phyloP scores from a whole-genome alignment of 164 flowering plant species.

The Aristolochia contorta region DNA sequence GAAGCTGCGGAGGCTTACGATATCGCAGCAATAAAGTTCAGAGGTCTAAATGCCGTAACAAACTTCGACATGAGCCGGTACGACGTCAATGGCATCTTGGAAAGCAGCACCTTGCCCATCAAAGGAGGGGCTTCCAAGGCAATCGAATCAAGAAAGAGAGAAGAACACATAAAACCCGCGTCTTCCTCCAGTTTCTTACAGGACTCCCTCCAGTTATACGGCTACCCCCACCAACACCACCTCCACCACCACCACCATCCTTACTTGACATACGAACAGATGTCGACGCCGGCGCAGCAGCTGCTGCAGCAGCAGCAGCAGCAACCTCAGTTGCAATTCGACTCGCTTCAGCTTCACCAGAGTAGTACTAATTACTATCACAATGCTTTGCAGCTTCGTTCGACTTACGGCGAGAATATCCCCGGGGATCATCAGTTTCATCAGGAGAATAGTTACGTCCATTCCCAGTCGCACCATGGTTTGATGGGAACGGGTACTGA shows the following conservation, averaged over 20 bases:
- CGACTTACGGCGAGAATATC: conserved; percentile 9
- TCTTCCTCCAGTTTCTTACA: conserved; percentile 28
- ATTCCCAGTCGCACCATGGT: background rate
- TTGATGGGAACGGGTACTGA: too few relatives aligned
- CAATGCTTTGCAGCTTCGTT: conserved; percentile 20
- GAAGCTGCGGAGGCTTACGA: conserved; percentile 94
- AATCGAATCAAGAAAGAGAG: conserved; percentile 20
- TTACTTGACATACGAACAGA: conserved; percentile 1
- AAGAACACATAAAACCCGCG: conserved; percentile 26
- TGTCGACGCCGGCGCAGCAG: conserved; percentile 10
- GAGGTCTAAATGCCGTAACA: conserved; percentile 78
- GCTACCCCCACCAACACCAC: conserved; percentile 53
- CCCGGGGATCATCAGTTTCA: conserved; percentile 18
- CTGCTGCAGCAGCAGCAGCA: conserved; percentile 17
- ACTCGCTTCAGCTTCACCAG: background rate
- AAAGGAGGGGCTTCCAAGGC: conserved; percentile 79
- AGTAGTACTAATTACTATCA: conserved; percentile 36
- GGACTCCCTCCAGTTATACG: conserved; percentile 18
- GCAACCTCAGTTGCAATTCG: conserved; percentile 16
- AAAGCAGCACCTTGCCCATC: conserved; percentile 67
- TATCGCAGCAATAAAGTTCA: conserved; percentile 76
- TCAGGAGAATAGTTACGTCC: background rate
- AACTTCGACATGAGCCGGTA: conserved; percentile 80
- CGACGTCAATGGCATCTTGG: conserved; percentile 72
- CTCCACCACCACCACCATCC: too few relatives aligned